A percentile compares a stretch with the other conserved stretches of the same genome.
phyloP scores from a whole-genome alignment of 805 yeast species.

The Phaffomyces opuntiae region DNA sequence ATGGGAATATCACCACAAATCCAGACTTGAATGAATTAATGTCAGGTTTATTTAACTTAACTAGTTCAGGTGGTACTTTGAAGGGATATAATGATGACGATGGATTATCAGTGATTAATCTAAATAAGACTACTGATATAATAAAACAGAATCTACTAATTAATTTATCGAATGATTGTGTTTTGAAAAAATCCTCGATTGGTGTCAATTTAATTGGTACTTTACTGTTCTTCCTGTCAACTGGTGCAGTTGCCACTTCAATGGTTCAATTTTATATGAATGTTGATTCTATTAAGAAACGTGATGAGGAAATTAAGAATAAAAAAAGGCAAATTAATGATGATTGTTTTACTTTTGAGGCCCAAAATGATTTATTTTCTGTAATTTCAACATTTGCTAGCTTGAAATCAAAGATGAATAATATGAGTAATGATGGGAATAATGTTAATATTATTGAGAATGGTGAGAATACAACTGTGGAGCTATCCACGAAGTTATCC shows the following conservation, averaged over 20 bases:
- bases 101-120: constrained; percentile 4
- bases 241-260: constrained; percentile 6
- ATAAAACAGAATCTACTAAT: constrained; percentile 10
- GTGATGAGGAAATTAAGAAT: no score
- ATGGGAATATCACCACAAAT: background rate
- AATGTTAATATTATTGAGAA: background rate
- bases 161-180: constrained; percentile 13
- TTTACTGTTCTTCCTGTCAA: constrained; percentile 9
- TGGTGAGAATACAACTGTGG: background rate
- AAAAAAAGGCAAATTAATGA: no score
- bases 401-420: background rate
- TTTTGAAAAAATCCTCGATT: constrained; percentile 12
- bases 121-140: constrained; percentile 6
- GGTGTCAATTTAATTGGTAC: constrained; percentile 10
- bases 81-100: background rate
- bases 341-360: background rate
- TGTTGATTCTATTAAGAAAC: background rate
- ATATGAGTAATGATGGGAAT: background rate
- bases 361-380: background rate
- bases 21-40: background rate
- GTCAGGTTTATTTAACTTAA: background rate
- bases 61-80: background rate
- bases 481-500: background rate
- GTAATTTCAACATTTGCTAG: constrained; percentile 5
- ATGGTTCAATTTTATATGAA: background rate